Evolutionary conservation across 371 early-diverging fungal genomes (phyloP), one percentile per base, ranked within the genome.

Genomic region (Rhizomucor pusillus): DNA sequence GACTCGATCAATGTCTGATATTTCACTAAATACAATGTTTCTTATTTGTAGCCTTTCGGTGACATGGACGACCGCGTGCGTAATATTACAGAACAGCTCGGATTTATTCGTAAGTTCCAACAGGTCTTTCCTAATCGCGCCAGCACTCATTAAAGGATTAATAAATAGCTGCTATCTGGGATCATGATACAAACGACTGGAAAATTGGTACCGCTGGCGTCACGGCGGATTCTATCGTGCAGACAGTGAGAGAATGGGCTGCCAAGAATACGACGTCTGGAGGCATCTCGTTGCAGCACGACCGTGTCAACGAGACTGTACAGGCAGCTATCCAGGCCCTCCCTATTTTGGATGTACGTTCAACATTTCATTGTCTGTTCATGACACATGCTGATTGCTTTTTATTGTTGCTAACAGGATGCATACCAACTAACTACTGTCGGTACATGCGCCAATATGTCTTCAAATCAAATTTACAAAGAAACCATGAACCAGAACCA

Each of bases 21-120:
- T 29, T 7, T 29, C 29, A 29, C 29, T 29, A 7, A 29, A 3
- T 29, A n/a, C n/a, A n/a, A n/a, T 29, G 29, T 7, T 29, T 3
- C 29, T 29, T 29, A n/a, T 7, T 7, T 46, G 16, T 81, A 83
- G 33, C 81, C 87, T 3, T 79, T 65, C 59, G 78, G 79, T 47
- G 81, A 81, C 43, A 71, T 69, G 65, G 81, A 84, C 65, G 69
- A 75, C 65, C 71, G 84, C 46, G 75, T 83, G 35, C 75, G 83
- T 20, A 66, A 59, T 43, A 68, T 80, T 37, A 66, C 72, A 43
- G 51, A 67, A 47, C 62, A 74, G 60, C 60, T 79, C 19, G 76
- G 76, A 6, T 76, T 73, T 56, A 73, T 58, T 16, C 47, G 29
- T 29, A 29, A 29, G 29, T 29, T 29, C 5, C 29, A 29, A n/a